Evolutionary conservation across 805 yeast species (phyloP), one percentile per base, ranked within the genome.

Genomic region (Zygoascus flipseniorum): DNA sequence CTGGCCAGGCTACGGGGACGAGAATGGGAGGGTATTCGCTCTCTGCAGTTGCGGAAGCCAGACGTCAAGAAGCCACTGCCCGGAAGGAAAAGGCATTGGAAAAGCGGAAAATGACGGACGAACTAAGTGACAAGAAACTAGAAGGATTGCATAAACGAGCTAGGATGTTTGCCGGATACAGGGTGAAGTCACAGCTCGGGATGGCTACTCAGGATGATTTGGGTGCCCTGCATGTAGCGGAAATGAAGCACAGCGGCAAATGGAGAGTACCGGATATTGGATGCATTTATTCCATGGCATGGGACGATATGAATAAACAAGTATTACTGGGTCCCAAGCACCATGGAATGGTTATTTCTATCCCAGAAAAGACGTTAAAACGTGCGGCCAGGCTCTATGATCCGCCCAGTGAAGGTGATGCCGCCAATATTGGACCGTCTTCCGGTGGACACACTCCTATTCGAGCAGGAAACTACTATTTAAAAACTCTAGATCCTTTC

Each of bases 1-100:
- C 62, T 6, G 62, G 62, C n/a, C 47, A 46, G 32, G 62, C 65
- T 1, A 54, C 64, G 1, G 55, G 54, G 3, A 52, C 59, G n/a
- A 58, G 62, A 5, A 54, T 60, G 14, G 35, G 54, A 9, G 54
- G 58, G 2, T 62, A 62, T 44, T 59, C 59, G 31, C 54, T 60
- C 2, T 32, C 61, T 16, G 58, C 61, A 20, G 32, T 16, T 31
- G 20, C 49, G 37, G 41, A 31, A 6, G 54, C 31, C 18, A 46
- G 31, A 31, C 41, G 41, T 13, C 26, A 31, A 13, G 39, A 46
- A 19, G 44, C 26, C 20, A 46, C 26, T 11, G 35, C 46, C 26
- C 20, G 47, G 10, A 10, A 23, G 6, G 26, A 39, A 18, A 19
- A 11, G 28, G 32, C 39, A 23, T 14, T 13, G 8, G 16, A 11